Base-by-base conservation (phyloP, 306 rosid genomes). In the Prunus mira region DNA sequence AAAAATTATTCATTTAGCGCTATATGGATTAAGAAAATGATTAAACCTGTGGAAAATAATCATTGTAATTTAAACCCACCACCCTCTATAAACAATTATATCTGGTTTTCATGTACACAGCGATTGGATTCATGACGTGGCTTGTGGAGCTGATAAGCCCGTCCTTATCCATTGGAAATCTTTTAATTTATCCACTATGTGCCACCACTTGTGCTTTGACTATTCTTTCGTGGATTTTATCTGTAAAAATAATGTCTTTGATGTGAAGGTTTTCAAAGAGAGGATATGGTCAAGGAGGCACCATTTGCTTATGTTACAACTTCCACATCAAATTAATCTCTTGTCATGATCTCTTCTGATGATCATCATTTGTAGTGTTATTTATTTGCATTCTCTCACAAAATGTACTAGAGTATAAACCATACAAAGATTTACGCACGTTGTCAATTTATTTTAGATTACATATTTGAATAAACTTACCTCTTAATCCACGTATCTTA, bases 41-140 rank as follows among this genome's bases (percentile, higher is more conserved):
- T 34, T 65, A 65, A 62, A 62, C 43, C 17, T 28, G 13, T 14
- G 45, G 10, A 9, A 70, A 62, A 47, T 71, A 41, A 62, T 3
- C 56, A 70, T 50, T 30, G n/a, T 54, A 76, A 38, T 38, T 38
- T 38, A 38, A 38, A 38, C 58, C 79, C 50, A 20, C 62, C 49
- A 71, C 41, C 18, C 46, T 50, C 82, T 10, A 66, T 75, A 67
- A 78, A 81, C 72, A 72, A 80, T 64, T 45, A 83, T 81, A 58
- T 32, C 30, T 38, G 50, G 77, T 51, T 76, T 57, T 79, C 84
- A 85, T 82, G 84, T 32, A 70, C 67, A 79, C 24, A 3, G 22
- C 65, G 87, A 84, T 86, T 78, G 50, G 90, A 85, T 55, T 2
- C 11, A 67, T 64, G 86, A 84, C 66, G 89, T 87, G 89, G 89